These are phyloP conservation scores for Chernovozyma sophiae-reginae DNA, from an alignment of 1,139 yeast species.

Conservation along the genomic window DNA sequence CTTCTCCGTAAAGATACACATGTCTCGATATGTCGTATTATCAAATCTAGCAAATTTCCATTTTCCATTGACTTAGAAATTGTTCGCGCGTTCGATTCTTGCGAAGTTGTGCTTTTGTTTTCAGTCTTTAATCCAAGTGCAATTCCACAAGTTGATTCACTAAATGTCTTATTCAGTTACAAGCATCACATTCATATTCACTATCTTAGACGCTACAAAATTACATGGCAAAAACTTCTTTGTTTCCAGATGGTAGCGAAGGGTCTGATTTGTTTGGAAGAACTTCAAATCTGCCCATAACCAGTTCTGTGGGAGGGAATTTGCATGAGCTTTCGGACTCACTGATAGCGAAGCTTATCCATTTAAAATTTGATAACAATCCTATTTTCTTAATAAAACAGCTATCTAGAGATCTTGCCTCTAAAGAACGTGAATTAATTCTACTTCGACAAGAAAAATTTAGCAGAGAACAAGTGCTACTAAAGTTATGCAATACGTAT, in stretches of 20 bases:
- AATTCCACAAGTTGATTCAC: too few relatives aligned
- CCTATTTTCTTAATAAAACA: constrained; percentile 42
- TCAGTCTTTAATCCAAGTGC: too few relatives aligned
- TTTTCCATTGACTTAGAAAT: too few relatives aligned
- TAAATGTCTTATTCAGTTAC: too few relatives aligned
- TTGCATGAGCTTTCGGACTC: constrained; percentile 25
- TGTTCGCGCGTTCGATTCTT: not conserved
- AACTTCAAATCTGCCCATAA: not conserved
- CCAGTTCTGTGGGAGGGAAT: constrained; percentile 14
- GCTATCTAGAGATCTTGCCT: constrained; percentile 45
- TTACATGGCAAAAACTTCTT: not conserved
- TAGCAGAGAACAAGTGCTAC: constrained; percentile 40
- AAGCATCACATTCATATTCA: too few relatives aligned
- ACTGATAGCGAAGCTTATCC: constrained; percentile 30
- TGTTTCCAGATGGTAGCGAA: constrained; percentile 3
- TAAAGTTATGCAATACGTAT: constrained; percentile 37
- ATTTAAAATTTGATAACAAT: constrained; percentile 31
- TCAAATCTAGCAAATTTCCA: too few relatives aligned
- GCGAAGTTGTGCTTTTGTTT: too few relatives aligned
- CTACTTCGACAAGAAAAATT: constrained; percentile 38
- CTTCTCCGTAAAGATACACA: too few relatives aligned
- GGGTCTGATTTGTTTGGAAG: constrained; percentile 4
- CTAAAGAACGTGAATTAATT: constrained; percentile 45
- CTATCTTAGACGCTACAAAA: too few relatives aligned
- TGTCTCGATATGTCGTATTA: too few relatives aligned